Conservation (phyloP, 73 alveolate species). For the Stentor roeselii region DNA sequence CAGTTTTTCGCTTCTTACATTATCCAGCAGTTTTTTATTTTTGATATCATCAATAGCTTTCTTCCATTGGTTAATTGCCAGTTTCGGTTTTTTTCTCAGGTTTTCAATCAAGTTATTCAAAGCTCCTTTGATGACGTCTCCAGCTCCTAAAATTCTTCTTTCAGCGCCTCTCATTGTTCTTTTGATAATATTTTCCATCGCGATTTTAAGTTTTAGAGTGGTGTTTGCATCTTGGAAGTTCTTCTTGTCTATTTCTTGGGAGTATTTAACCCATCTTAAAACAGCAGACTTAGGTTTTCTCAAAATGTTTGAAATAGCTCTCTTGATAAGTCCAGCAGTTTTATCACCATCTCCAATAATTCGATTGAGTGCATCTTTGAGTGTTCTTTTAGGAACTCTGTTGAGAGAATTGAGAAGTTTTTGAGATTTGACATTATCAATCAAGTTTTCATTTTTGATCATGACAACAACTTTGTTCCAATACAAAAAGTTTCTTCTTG, state of each 20-base stretch:
- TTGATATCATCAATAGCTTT: not conserved
- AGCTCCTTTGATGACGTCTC: not conserved
- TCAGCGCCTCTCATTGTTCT: conserved; percentile 19
- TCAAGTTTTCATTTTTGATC: not conserved
- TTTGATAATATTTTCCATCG: not conserved
- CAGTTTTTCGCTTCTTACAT: not conserved
- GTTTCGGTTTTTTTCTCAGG: not conserved
- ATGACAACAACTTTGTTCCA: not conserved
- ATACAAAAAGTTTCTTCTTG: not conserved
- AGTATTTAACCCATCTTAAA: not conserved
- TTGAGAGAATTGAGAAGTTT: not conserved
- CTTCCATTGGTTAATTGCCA: not conserved
- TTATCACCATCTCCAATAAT: conserved; percentile 17
- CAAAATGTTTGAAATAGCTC: not conserved
- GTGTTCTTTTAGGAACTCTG: not conserved
- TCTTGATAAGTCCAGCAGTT: not conserved
- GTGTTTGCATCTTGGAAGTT: not conserved
- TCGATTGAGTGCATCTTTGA: not conserved
- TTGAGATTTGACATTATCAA: conserved; percentile 7
- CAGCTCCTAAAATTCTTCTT: conserved; percentile 8
- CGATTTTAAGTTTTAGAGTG: not conserved
- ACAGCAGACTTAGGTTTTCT: conserved; percentile 18
- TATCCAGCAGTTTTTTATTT: not conserved
- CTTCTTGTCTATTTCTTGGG: not conserved
- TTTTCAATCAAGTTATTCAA: not conserved